Base-by-base conservation (phyloP, 73 alveolate genomes). In the Paramecium sonneborni region DNA sequence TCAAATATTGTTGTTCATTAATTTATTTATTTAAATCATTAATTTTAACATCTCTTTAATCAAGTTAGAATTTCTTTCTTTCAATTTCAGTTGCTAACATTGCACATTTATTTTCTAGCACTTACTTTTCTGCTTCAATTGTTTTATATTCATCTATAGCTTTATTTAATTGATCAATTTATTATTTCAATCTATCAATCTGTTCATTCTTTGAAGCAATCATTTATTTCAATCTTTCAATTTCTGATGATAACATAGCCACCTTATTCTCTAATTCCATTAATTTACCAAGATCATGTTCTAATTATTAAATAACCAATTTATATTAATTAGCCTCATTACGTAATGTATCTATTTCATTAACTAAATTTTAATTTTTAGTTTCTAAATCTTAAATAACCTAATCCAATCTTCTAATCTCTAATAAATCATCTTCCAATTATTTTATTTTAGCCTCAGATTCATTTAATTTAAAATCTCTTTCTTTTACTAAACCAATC, bases 71-170 rank as follows among this genome's bases (percentile, higher is more conserved):
- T 21, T 46, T 46, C 76, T 79, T 43, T 79, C 90, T 79, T 34
- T 79, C 90, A 20, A 79, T 79, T 39, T 79, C 90, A 7, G 90
- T 79, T 46, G 90, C 69, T 12, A 79, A 79, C 90, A 79, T 79
- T 41, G 90, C 90, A 39, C 69, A 39, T 11, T 79, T 79, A 26
- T 79, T 79, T 23, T 79, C 90, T 14, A 79, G 55, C 1, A 79
- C 90, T 20, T 38, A 41, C 18, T 79, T 79, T 30, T 79, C 90
- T 30, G 90, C 90, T 79, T 79, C 90, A 23, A 79, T 43, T 23
- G 90, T 30, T 24, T 46, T 79, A 44, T 79, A 79, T 1, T 39
- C 90, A 79, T 79, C 90, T 37, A 79, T 79, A 9, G 46, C 46
- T 15, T 43, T 24, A 39, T 79, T 39, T 24, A 79, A 24, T 14